Conservation (phyloP, 2,329 filamentous ascomycete genomes). For the Exophiala bonariae region DNA sequence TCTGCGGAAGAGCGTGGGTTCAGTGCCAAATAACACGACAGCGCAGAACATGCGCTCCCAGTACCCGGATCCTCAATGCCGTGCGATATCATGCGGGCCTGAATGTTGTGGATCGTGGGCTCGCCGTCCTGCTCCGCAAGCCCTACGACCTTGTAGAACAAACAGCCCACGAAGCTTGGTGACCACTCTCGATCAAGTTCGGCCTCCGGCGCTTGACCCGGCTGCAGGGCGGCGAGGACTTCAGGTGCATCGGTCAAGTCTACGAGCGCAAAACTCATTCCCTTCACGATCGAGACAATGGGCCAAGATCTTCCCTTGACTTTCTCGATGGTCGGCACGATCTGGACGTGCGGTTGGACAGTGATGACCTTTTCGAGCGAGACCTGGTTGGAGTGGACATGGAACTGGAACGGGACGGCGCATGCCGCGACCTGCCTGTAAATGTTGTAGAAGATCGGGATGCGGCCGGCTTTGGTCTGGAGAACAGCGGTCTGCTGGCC, state of each 20-base stretch:
- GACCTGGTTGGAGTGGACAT: conserved; percentile 52
- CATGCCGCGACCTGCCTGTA: conserved; percentile 54
- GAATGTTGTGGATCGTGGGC: conserved; percentile 32
- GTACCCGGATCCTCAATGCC: conserved; percentile 61
- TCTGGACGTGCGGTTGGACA: conserved; percentile 29
- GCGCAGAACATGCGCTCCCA: conserved; percentile 61
- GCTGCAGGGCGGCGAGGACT: conserved; percentile 27
- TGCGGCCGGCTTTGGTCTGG: conserved; percentile 45
- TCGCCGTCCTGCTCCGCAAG: conserved; percentile 27
- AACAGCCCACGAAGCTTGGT: conserved; percentile 31
- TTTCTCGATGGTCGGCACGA: conserved; percentile 28
- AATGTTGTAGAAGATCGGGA: conserved; percentile 43
- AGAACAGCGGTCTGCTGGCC: conserved; percentile 25
- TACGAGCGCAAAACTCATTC: conserved; percentile 57
- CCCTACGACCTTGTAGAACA: conserved; percentile 33
- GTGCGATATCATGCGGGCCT: conserved; percentile 33
- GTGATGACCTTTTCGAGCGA: conserved; percentile 30
- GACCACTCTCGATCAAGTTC: conserved; percentile 33
- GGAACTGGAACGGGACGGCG: conserved; percentile 66
- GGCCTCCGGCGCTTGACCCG: conserved; percentile 29
- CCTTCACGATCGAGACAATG: conserved; percentile 66
- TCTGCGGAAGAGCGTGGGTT: conserved; percentile 5
- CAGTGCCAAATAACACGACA: conserved; percentile 57
- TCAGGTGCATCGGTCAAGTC: conserved; percentile 32
- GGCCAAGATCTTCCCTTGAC: conserved; percentile 41